A percentile compares a stretch with the other conserved stretches of the same genome.
These are phyloP conservation scores for Trametes pubescens DNA, from an alignment of 1,284 basidiomycete genomes.

Conservation along the genomic window DNA sequence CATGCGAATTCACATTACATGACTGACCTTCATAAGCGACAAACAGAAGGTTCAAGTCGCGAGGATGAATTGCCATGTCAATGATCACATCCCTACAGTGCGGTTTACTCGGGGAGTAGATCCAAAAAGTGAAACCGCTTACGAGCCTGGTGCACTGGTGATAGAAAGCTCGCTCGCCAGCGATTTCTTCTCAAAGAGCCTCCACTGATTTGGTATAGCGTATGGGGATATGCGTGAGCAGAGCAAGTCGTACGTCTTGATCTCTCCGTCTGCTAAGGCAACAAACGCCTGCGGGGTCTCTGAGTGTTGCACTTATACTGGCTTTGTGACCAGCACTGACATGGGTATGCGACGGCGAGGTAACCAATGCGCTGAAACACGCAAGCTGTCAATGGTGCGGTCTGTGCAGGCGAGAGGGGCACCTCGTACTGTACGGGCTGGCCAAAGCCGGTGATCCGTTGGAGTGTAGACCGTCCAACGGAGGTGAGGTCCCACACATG, in stretches of 20 bases:
- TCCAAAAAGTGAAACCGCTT: constrained; percentile 36
- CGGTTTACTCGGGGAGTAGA: too few species aligned
- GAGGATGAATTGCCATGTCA: constrained; percentile 78
- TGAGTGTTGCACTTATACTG: constrained; percentile 1
- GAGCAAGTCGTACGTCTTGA: constrained; percentile 75
- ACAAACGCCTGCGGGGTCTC: constrained; percentile 62
- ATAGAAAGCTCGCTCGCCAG: constrained; percentile 62
- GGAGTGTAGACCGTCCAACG: constrained; percentile 61
- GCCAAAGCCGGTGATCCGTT: constrained; percentile 61
- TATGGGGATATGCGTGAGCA: constrained; percentile 72
- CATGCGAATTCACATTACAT: not conserved
- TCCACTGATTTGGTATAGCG: constrained; percentile 79
- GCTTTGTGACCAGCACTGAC: constrained; percentile 53
- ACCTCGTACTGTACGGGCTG: constrained; percentile 53
- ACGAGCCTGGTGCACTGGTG: constrained; percentile 52
- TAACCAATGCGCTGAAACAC: constrained; percentile 57
- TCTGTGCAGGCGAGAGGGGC: constrained; percentile 3
- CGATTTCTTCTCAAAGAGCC: constrained; percentile 74
- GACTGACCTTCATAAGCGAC: constrained; percentile 81
- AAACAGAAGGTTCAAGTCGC: constrained; percentile 83
- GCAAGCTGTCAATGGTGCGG: constrained; percentile 22
- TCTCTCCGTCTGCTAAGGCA: constrained; percentile 62
- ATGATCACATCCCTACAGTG: constrained; percentile 54
- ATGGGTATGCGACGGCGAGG: constrained; percentile 82
- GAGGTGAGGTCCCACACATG: constrained; percentile 74